Conservation (phyloP, 2,329 filamentous ascomycete species). For the Trichoderma guizhouense region DNA sequence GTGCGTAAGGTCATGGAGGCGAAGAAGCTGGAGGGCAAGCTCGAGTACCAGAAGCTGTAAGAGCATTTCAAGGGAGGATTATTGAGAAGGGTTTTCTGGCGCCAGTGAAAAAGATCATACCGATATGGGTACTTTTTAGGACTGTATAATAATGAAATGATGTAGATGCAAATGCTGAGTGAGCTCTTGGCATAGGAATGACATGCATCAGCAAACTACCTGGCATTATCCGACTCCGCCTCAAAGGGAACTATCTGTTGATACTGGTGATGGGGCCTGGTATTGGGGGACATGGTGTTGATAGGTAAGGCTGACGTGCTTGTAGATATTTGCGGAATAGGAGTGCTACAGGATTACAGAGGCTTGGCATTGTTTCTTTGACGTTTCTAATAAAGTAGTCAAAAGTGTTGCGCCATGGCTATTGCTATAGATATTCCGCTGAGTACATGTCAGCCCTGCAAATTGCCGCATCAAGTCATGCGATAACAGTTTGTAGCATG, state of each 20-base stretch:
- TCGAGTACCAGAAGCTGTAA: conserved; percentile 95
- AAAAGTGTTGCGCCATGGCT: not conserved
- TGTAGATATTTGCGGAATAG: not conserved
- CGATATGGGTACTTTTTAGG: conserved; percentile 24
- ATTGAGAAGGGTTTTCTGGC: not conserved
- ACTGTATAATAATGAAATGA: conserved; percentile 29
- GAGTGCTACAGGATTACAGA: not conserved
- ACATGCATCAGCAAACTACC: not conserved
- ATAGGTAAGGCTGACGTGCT: not conserved
- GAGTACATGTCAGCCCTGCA: conserved; percentile 2
- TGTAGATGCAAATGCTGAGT: conserved; percentile 22
- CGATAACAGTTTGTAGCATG: not conserved
- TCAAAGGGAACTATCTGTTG: not conserved
- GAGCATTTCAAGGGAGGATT: not conserved
- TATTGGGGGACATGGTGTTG: not conserved
- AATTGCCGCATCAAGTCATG: not conserved
- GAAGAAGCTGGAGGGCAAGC: conserved; percentile 98
- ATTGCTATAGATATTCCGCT: not conserved
- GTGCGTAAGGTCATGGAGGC: conserved; percentile 95
- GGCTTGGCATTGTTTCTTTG: not conserved
- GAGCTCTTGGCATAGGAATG: conserved; percentile 27
- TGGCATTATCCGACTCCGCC: not conserved
- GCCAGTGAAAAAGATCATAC: not conserved
- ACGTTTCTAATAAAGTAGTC: not conserved
- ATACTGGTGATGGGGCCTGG: not conserved